Percentiles rank a stretch among this genome's conserved stretches.
These are phyloP conservation scores for Musa balbisiana DNA, from an alignment of 202 grass and related monocot species.

Conservation along the genomic window DNA sequence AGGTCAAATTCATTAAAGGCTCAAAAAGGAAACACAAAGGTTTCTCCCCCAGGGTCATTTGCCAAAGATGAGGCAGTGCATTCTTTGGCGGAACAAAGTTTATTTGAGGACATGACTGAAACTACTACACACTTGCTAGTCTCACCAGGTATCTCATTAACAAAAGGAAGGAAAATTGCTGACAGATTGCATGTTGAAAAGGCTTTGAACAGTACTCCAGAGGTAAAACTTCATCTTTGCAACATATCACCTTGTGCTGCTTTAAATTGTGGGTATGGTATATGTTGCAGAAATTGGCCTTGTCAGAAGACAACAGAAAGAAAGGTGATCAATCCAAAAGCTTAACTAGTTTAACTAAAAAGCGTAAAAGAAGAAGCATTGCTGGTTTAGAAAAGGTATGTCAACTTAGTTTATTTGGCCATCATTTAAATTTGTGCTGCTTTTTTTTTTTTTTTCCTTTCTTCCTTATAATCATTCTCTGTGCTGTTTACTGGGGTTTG, in stretches of 20 bases:
- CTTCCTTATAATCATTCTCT: conserved; percentile 4
- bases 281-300: conserved; percentile 36
- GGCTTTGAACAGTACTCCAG: conserved; percentile 18
- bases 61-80: conserved; percentile 19
- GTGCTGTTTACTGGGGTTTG: conserved; percentile 14
- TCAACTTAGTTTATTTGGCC: background rate
- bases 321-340: conserved; percentile 38
- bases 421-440: background rate
- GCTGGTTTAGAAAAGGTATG: conserved; percentile 76
- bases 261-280: conserved; percentile 1
- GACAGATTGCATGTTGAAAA: conserved; percentile 32
- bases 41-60: conserved; percentile 23
- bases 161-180: conserved; percentile 44
- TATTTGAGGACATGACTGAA: conserved; percentile 28
- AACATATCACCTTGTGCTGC: background rate
- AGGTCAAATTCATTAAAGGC: conserved; percentile 44
- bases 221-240: conserved; percentile 1
- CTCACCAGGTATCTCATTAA: conserved; percentile 35
- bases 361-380: conserved; percentile 61
- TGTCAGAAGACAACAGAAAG: conserved; percentile 32
- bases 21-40: conserved; percentile 32
- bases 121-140: conserved; percentile 33
- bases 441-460: conserved; percentile 9
- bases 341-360: conserved; percentile 60
- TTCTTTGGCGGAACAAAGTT: conserved; percentile 32